phyloP scores from a whole-genome alignment of 176 grass and related monocot genomes.

The Luzula sylvatica region DNA sequence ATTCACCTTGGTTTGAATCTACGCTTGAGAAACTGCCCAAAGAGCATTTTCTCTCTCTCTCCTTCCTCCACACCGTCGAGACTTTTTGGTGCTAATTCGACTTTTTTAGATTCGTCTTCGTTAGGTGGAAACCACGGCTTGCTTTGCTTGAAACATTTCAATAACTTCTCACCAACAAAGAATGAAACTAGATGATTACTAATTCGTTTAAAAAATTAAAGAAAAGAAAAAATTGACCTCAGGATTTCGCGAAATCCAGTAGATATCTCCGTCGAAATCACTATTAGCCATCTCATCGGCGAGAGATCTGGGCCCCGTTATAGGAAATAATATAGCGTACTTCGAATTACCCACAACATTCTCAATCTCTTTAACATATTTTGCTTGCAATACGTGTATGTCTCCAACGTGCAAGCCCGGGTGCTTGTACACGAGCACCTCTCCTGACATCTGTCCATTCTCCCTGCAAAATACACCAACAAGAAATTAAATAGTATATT shows the following conservation, averaged over 20 bases:
- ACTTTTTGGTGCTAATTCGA: background rate
- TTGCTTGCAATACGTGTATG: conserved; percentile 46
- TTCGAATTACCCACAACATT: conserved; percentile 40
- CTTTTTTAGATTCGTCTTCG: background rate
- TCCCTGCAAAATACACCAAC: conserved; percentile 22
- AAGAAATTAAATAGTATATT: background rate
- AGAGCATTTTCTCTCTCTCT: conserved; percentile 25
- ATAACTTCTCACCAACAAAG: conserved; percentile 32
- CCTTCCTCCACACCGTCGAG: conserved; percentile 20
- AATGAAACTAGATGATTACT: background rate
- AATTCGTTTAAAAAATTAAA: background rate
- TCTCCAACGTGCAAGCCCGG: conserved; percentile 71
- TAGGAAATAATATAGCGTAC: conserved; percentile 63
- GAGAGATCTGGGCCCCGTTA: conserved; percentile 41
- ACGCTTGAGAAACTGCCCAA: conserved; percentile 37
- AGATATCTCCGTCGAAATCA: conserved; percentile 66
- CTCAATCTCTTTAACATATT: conserved; percentile 31
- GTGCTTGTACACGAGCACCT: conserved; percentile 65
- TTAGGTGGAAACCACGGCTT: conserved; percentile 29
- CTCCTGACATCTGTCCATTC: conserved; percentile 44
- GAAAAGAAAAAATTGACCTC: conserved; percentile 19
- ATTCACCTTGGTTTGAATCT: conserved; percentile 54
- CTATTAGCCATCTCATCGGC: conserved; percentile 75
- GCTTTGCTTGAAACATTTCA: conserved; percentile 30
- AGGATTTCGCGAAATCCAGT: conserved; percentile 56